Base-by-base conservation (phyloP, 2,329 filamentous ascomycete species). In the Cordyceps farinosa region DNA sequence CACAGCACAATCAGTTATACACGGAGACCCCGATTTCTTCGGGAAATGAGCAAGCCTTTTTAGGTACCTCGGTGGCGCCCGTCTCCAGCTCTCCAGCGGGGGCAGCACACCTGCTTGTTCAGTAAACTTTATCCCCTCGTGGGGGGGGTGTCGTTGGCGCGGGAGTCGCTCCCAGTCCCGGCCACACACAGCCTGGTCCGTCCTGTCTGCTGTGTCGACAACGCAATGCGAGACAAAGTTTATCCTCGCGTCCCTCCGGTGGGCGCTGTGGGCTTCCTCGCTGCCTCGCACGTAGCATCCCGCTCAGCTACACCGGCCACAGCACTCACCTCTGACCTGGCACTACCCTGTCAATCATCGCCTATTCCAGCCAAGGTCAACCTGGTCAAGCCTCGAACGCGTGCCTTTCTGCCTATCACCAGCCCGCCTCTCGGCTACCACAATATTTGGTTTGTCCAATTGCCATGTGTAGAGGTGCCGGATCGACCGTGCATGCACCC, bases 401-500 rank as follows among this genome's bases (percentile, higher is more conserved):
- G 32, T 50, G 32, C 34, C 29, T 22, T 58, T 9, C 15, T 40
- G 17, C 44, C n/a, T 45, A n/a, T 38, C 32, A 15, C 29, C 32
- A 15, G 42, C 45, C 45, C 22, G 34, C 55, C 44, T 47, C 34
- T 59, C 45, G 32, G 45, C 44, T 59, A 30, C 11, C 13, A 32
- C 4, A 11, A 22, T 13, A 42, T 32, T 22, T 13, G 15, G 11
- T 38, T 22, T 50, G 32, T 22, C 32, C 44, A 27, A 52, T 34
- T 45, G 8, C 38, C 48, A 44, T 45, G n/a, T 40, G 8, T n/a
- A 32, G 29, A 45, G 45, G 38, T 38, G 56, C 56, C 58, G 50
- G 58, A 61, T 61, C 58, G 48, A n/a, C 58, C 38, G 36, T 61
- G 38, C 48, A 44, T 53, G 58, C 50, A 45, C 38, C 48, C 34